Evolutionary conservation across 2,329 filamentous ascomycete species (phyloP).

Genomic region (Exutisphaerella laricina): DNA sequence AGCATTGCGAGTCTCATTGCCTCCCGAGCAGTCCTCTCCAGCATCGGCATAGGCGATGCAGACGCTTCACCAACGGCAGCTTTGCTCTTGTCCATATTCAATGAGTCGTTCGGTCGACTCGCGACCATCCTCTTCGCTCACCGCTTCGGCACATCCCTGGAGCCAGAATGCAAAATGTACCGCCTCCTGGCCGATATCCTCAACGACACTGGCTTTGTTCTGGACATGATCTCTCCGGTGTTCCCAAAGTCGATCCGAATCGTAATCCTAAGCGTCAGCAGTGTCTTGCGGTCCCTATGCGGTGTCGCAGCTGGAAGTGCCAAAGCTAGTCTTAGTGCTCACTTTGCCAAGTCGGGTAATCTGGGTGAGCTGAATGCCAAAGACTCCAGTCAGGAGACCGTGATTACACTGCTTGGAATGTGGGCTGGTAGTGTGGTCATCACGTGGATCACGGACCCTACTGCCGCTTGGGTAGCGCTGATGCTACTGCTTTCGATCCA

Average conservation of each 20-base stretch:
- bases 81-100: slow-evolving; percentile 73
- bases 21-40: slow-evolving; percentile 70
- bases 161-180: slow-evolving; percentile 87
- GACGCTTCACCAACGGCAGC: slow-evolving; percentile 73
- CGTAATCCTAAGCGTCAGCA: slow-evolving; percentile 53
- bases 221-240: slow-evolving; percentile 76
- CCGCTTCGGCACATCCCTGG: slow-evolving; percentile 71
- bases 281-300: slow-evolving; percentile 64
- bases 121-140: slow-evolving; percentile 85
- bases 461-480: slow-evolving; percentile 69
- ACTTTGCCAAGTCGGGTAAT: slow-evolving; percentile 84
- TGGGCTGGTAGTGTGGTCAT: slow-evolving; percentile 78
- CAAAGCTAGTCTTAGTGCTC: slow-evolving; percentile 84
- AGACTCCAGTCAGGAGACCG: slow-evolving; percentile 92
- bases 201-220: slow-evolving; percentile 78
- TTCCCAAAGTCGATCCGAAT: slow-evolving; percentile 58
- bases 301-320: slow-evolving; percentile 85
- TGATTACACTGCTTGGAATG: slow-evolving; percentile 84
- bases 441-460: slow-evolving; percentile 63
- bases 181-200: slow-evolving; percentile 81
- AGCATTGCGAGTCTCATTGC: slow-evolving; percentile 75
- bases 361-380: slow-evolving; percentile 90
- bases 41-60: slow-evolving; percentile 78
- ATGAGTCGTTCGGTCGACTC: slow-evolving; percentile 73
- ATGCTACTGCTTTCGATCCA: slow-evolving; percentile 68